Conservation (phyloP, 1,139 yeast species). For the Pichia sp. region DNA sequence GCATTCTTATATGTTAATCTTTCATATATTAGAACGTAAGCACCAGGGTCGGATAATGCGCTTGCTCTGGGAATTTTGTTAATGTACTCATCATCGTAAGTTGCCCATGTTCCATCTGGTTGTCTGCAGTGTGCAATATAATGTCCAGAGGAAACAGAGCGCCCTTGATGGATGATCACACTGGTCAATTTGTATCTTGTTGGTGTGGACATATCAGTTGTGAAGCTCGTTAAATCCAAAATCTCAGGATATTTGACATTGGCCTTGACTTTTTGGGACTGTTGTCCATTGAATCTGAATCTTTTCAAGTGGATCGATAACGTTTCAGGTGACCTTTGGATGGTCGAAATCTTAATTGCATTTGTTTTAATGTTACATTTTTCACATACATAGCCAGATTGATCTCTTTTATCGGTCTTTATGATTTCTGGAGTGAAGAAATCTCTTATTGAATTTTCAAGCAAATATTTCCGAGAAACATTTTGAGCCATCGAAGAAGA, state of each 20-base stretch:
- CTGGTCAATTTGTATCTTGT: slow-evolving; percentile 71
- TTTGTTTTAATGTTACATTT: slow-evolving; percentile 72
- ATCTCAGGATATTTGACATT: slow-evolving; percentile 75
- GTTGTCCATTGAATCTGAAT: slow-evolving; percentile 76
- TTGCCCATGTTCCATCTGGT: slow-evolving; percentile 88
- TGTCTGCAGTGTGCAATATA: slow-evolving; percentile 87
- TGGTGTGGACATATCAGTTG: slow-evolving; percentile 43
- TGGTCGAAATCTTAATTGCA: slow-evolving; percentile 72
- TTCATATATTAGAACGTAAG: slow-evolving; percentile 83
- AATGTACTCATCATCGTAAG: slow-evolving; percentile 89
- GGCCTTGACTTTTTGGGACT: slow-evolving; percentile 82
- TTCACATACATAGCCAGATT: slow-evolving; percentile 78
- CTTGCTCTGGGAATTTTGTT: slow-evolving; percentile 67
- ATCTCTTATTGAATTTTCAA: slow-evolving; percentile 70
- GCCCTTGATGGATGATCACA: slow-evolving; percentile 91
- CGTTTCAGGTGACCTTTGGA: slow-evolving; percentile 83
- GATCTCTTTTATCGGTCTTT: slow-evolving; percentile 58
- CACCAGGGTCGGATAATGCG: slow-evolving; percentile 79
- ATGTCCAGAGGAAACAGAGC: slow-evolving; percentile 90
- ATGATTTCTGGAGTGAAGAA: slow-evolving; percentile 79
- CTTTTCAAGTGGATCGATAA: slow-evolving; percentile 82
- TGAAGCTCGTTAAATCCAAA: slow-evolving; percentile 66
- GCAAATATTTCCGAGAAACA: slow-evolving; percentile 43
- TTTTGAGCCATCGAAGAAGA: neutral
- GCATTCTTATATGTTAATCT: slow-evolving; percentile 52